phyloP scores from a whole-genome alignment of 768 basidiomycete species.

The Collybia sordida region DNA sequence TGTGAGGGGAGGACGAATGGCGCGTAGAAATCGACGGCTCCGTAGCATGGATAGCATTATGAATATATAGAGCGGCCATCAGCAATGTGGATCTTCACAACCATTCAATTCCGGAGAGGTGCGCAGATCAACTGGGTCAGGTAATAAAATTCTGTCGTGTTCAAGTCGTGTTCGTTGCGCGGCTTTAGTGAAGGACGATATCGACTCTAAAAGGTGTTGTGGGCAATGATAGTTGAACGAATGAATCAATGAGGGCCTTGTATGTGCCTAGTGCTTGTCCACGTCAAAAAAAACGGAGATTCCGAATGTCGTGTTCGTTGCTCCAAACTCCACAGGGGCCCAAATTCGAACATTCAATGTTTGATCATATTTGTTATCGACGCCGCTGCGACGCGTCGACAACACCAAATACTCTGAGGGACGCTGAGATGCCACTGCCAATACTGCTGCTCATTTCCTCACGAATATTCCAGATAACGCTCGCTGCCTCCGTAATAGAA shows the following conservation, averaged over 20 bases:
- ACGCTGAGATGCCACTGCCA: no score
- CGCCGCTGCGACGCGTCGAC: slow-evolving; percentile 12
- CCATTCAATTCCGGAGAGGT: no score
- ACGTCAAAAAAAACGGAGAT: neutral
- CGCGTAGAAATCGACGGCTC: slow-evolving; percentile 23
- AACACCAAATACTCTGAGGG: neutral
- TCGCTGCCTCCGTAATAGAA: no score
- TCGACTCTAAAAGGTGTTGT: neutral
- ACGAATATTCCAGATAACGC: no score
- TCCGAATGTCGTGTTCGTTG: slow-evolving; percentile 10
- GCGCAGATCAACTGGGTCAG: no score
- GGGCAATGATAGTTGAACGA: neutral
- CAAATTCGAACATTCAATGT: slow-evolving; percentile 11
- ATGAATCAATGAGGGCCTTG: neutral
- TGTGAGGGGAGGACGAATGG: slow-evolving; percentile 41
- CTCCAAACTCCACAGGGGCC: neutral
- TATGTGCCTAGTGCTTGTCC: no score
- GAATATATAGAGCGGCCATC: slow-evolving; percentile 64
- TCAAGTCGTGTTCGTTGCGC: neutral
- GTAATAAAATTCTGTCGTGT: no score
- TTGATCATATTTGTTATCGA: slow-evolving; percentile 10
- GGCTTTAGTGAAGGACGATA: neutral
- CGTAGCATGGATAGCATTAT: slow-evolving; percentile 49
- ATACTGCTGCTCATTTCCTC: no score
- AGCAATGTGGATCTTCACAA: slow-evolving; percentile 1